Evolutionary conservation across 805 yeast genomes (phyloP), one percentile per base, ranked within the genome.

Genomic region (Lachancea quebecensis): DNA sequence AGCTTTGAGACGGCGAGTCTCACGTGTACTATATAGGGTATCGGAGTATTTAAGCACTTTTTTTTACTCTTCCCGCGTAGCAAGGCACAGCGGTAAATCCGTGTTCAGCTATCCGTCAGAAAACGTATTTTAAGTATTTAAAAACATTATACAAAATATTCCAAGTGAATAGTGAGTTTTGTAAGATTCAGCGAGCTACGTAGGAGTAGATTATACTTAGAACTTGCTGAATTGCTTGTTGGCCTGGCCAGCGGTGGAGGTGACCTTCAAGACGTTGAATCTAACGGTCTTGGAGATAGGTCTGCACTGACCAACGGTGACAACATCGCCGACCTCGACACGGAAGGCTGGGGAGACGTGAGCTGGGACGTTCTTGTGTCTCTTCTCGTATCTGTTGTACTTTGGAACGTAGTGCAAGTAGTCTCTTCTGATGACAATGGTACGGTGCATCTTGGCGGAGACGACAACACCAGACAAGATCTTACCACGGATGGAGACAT

Each of bases 281-380:
- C 99, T 91, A 68, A 93, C 97, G 66, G 99, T 93, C 80, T 93
- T 93, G 69, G 99, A 93, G 73, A 93, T 78, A 69, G 99, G 99
- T 84, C 99, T 91, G 85, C 99, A 93, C 81, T 93, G 99, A 74
- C 99, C 99, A 75, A 93, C 97, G 66, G 96, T 90, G 68, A 93
- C 99, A 61, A 85, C 79, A 72, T 93, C 99, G 82, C 99, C 99
- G 74, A 90, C 98, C 73, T 78, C 78, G 66, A 91, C 96, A 80
- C 99, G 95, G 98, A 93, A 93, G 76, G 98, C 98, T 78, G 99
- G 99, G 61, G 98, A 91, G 69, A 93, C 87, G 81, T 93, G 99
- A 68, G 96, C 99, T 73, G 99, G 95, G 58, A 93, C 82, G 85
- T 93, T 93, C 93, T 93, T 93, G 87, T 93, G 99, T 82, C 99